Evolutionary conservation across 441 rosid species (phyloP).

Genomic region (Erysimum pusillum): DNA sequence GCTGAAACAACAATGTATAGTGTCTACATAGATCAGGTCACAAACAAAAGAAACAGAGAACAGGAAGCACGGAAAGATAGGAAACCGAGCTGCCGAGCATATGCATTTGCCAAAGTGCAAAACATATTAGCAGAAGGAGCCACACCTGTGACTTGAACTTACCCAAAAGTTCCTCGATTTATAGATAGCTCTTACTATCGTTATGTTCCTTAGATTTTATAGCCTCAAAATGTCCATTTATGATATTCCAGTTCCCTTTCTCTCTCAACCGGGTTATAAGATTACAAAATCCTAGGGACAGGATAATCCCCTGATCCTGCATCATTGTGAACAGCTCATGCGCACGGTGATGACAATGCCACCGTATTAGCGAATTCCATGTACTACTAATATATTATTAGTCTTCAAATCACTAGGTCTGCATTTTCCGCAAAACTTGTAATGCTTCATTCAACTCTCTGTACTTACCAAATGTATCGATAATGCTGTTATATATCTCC

Average conservation of each 20-base stretch:
- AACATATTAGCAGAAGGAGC: conserved; percentile 59
- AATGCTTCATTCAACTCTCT: conserved; percentile 68
- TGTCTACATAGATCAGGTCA: conserved; percentile 7
- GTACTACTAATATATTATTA: conserved; percentile 63
- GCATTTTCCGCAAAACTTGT: conserved; percentile 59
- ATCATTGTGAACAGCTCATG: conserved; percentile 61
- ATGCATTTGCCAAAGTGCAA: conserved; percentile 75
- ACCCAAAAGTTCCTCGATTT: conserved; percentile 60
- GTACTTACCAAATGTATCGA: conserved; percentile 71
- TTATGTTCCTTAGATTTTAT: conserved; percentile 55
- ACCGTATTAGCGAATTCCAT: conserved; percentile 69
- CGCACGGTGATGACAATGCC: conserved; percentile 74
- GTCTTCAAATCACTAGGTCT: conserved; percentile 56
- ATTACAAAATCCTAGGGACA: conserved; percentile 66
- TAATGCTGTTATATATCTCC: conserved; percentile 63
- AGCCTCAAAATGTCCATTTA: conserved; percentile 53
- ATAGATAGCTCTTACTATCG: conserved; percentile 56
- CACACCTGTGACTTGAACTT: conserved; percentile 64
- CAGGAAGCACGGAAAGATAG: background rate
- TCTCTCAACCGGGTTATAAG: conserved; percentile 66
- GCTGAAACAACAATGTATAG: conserved; percentile 2
- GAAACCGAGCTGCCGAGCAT: conserved; percentile 73
- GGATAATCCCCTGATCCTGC: conserved; percentile 72
- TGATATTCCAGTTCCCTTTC: conserved; percentile 67
- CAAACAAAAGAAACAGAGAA: conserved; percentile 10